Evolutionary conservation across 768 basidiomycete species (phyloP).

Genomic region (Hypsizygus marmoreus): DNA sequence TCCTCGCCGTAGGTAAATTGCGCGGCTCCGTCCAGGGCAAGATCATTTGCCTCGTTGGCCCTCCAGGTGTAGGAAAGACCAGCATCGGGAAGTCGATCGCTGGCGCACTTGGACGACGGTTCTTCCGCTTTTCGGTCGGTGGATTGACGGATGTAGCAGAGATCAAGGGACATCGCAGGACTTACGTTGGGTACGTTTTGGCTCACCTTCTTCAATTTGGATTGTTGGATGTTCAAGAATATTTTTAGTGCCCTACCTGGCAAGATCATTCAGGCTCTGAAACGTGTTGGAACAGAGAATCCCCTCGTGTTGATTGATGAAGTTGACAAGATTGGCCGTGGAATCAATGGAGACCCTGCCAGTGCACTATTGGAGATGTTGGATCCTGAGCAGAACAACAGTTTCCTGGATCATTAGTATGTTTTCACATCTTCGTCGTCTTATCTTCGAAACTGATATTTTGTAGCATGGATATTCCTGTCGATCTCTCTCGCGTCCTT

Average conservation of each 20-base stretch:
- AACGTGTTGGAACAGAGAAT: slow-evolving; percentile 92
- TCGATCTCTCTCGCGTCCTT: slow-evolving; percentile 92
- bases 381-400: slow-evolving; percentile 93
- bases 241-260: slow-evolving; percentile 77
- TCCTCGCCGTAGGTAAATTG: slow-evolving; percentile 93
- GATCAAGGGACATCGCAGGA: slow-evolving; percentile 97
- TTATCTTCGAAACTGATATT: slow-evolving; percentile 7
- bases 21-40: slow-evolving; percentile 95
- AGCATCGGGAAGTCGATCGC: slow-evolving; percentile 95
- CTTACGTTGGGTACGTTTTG: slow-evolving; percentile 82
- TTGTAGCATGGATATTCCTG: slow-evolving; percentile 89
- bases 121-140: slow-evolving; percentile 97
- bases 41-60: slow-evolving; percentile 95
- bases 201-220: background rate
- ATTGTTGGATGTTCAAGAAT: slow-evolving; percentile 3
- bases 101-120: slow-evolving; percentile 84
- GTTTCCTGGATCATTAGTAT: slow-evolving; percentile 94
- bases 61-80: slow-evolving; percentile 98
- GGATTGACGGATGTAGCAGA: slow-evolving; percentile 97
- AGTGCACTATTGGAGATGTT: slow-evolving; percentile 92
- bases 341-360: slow-evolving; percentile 89
- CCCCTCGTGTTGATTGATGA: slow-evolving; percentile 94
- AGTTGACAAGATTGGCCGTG: slow-evolving; percentile 93
- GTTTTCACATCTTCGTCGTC: slow-evolving; percentile 30
- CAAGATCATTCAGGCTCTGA: slow-evolving; percentile 93